Percentiles rank a stretch among this genome's conserved stretches.
phyloP scores from a whole-genome alignment of 805 yeast genomes.

The Geotrichum ghanense region DNA sequence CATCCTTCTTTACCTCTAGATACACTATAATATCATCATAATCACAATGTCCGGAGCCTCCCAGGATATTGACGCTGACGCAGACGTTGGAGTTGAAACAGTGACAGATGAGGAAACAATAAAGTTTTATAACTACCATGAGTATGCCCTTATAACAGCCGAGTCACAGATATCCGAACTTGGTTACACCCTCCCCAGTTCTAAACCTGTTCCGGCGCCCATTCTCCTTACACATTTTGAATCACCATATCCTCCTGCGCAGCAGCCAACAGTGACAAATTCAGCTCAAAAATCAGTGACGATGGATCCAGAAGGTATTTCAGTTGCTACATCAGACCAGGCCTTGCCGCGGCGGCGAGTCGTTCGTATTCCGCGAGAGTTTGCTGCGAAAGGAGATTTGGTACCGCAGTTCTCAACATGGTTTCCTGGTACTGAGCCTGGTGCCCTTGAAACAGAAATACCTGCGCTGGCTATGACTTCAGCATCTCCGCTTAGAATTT shows the following conservation, averaged over 20 bases:
- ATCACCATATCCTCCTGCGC: conserved; percentile 22
- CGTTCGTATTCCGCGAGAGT: conserved; percentile 14
- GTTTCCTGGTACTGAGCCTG: conserved; percentile 18
- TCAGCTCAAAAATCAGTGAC: conserved; percentile 2
- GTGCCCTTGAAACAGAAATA: conserved; percentile 9
- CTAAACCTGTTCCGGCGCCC: neutral
- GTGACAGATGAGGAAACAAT: conserved; percentile 5
- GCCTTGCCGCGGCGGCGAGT: too few relatives aligned
- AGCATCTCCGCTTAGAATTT: conserved; percentile 22
- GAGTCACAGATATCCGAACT: neutral
- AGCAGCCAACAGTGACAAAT: conserved; percentile 9
- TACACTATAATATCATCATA: too few relatives aligned
- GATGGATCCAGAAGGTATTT: too few relatives aligned
- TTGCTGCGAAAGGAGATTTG: conserved; percentile 1
- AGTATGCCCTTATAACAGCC: conserved; percentile 7
- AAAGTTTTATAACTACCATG: conserved; percentile 16
- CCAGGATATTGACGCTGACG: too few relatives aligned
- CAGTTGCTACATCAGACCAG: too few relatives aligned
- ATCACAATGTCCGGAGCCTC: too few relatives aligned
- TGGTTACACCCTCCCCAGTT: neutral
- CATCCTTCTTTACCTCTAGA: too few relatives aligned
- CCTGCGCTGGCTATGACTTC: conserved; percentile 17
- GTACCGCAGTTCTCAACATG: conserved; percentile 14
- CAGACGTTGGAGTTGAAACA: too few relatives aligned
- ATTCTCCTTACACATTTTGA: conserved; percentile 12